Evolutionary conservation across 139 green algal species (phyloP).

Genomic region (Chlorella sp.): DNA sequence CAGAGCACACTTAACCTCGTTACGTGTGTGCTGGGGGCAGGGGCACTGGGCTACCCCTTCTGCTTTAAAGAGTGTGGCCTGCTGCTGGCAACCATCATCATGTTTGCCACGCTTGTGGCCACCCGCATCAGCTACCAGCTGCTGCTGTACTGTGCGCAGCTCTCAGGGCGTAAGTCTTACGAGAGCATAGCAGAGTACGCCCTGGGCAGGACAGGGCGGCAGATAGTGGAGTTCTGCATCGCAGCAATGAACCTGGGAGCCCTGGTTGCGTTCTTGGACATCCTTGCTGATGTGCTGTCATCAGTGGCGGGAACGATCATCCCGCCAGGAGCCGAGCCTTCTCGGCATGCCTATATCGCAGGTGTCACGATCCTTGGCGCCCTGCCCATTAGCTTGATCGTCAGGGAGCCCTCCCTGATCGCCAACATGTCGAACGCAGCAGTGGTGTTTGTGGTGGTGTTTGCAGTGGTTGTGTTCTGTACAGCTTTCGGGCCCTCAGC

Average conservation of each 20-base stretch:
- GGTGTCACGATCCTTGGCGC: no score
- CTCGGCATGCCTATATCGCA: slow-evolving; percentile 48
- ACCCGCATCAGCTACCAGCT: slow-evolving; percentile 64
- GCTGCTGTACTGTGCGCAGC: slow-evolving; percentile 62
- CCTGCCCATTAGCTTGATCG: no score
- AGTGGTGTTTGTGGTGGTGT: no score
- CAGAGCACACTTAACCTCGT: slow-evolving; percentile 60
- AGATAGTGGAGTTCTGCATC: slow-evolving; percentile 42
- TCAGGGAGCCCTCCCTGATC: no score
- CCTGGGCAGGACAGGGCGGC: slow-evolving; percentile 30
- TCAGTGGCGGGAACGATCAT: slow-evolving; percentile 72
- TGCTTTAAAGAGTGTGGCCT: slow-evolving; percentile 56
- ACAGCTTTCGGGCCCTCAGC: no score
- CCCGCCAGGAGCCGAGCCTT: slow-evolving; percentile 71
- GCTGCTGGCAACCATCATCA: slow-evolving; percentile 56
- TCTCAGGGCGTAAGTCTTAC: slow-evolving; percentile 51
- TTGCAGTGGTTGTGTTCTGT: no score
- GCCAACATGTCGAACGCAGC: no score
- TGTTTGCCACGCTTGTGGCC: slow-evolving; percentile 55
- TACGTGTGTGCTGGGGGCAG: slow-evolving; percentile 59
- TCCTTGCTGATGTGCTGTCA: slow-evolving; percentile 73
- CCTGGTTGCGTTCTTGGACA: slow-evolving; percentile 78
- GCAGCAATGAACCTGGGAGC: slow-evolving; percentile 49
- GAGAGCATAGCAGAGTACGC: slow-evolving; percentile 55
- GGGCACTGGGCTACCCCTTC: slow-evolving; percentile 57